Percentiles rank a stretch among this genome's conserved stretches.
phyloP scores from a whole-genome alignment of 1,284 basidiomycete genomes.

The Cryptococcus sp. region DNA sequence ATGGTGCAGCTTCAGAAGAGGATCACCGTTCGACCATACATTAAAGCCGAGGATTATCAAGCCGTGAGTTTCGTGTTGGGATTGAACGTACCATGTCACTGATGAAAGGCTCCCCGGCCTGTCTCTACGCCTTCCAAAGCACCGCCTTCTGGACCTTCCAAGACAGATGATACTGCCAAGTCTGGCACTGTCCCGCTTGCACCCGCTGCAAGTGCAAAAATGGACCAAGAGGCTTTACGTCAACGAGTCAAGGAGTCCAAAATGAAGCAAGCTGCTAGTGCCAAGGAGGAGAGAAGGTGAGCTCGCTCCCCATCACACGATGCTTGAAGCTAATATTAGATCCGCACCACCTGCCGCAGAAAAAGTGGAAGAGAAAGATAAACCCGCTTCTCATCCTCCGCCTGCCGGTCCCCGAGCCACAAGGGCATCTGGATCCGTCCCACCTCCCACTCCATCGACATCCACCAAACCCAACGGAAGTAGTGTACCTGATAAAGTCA shows the following conservation, averaged over 20 bases:
- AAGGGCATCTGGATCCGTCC: conserved; percentile 11
- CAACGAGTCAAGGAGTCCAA: conserved; percentile 26
- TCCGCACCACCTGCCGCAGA: conserved; percentile 2
- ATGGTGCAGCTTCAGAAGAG: conserved; percentile 17
- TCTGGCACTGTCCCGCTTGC: conserved; percentile 14
- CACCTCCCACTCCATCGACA: conserved; percentile 10
- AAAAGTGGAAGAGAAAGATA: conserved; percentile 1
- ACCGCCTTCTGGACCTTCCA: conserved; percentile 4
- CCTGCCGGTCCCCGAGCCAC: conserved; percentile 19
- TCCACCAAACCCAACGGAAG: conserved; percentile 2
- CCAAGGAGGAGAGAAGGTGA: conserved; percentile 10
- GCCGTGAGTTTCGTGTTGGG: conserved; percentile 15
- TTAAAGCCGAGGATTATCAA: conserved; percentile 21
- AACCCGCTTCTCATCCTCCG: conserved; percentile 8
- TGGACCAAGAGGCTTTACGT: conserved; percentile 22
- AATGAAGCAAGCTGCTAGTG: conserved; percentile 2
- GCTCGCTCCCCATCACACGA: not conserved
- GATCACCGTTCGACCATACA: conserved; percentile 21
- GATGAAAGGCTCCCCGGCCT: not conserved
- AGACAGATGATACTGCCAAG: conserved; percentile 10
- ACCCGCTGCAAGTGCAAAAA: conserved; percentile 3
- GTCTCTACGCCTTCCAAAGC: conserved; percentile 6
- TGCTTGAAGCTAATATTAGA: not conserved
- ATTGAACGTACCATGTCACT: no score
- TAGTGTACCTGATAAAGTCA: no score